Evolutionary conservation across 805 yeast genomes (phyloP), one percentile per base, ranked within the genome.

Genomic region (Yarrowia phangngaensis): DNA sequence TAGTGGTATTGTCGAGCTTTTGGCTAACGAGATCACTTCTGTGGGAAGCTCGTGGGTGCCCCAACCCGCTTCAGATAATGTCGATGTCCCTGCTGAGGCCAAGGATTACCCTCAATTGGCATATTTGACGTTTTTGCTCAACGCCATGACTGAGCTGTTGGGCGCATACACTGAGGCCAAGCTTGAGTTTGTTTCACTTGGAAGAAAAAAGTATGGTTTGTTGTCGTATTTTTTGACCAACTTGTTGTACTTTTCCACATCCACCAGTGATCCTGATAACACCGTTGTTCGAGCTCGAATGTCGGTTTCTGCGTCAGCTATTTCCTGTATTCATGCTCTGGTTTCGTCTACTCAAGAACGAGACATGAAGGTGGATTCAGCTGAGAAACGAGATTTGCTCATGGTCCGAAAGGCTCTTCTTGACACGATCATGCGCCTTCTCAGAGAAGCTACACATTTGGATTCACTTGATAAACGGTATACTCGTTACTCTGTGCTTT

Each of bases 121-220:
- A 7, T 81, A 84, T 57, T 77, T 79, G 52, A 73, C 81, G 33
- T 88, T 81, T 61, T 64, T 89, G 36, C 65, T 89, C 29, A 84
- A 80, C 55, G 65, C 78, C 0, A 63, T 88, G 29, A 73, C 80
- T 0, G 97, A 89, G 56, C 65, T 87, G 6, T 63, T 89, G 6
- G 76, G 80, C 2, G 84, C 95, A 2, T 89, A 88, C 61, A 82
- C 80, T 53, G 81, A 80, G 53, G 77, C 88, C 43, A 89, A 89
- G 61, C 72, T 84, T 41, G 95, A 88, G 57, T 41, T 41, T 30
- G 35, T 41, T 27, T 29, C 34, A 6, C 48, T 41, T 5, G 48
- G 48, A 5, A 20, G 29, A 6, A 28, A 20, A 22, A 41, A 41
- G 22, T 71, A 86, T 0, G 82, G 94, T 0, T 80, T 90, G 1